Evolutionary conservation across 1,139 yeast genomes (phyloP), one percentile per base, ranked within the genome.

Genomic region (Sugiyamaella castrensis): DNA sequence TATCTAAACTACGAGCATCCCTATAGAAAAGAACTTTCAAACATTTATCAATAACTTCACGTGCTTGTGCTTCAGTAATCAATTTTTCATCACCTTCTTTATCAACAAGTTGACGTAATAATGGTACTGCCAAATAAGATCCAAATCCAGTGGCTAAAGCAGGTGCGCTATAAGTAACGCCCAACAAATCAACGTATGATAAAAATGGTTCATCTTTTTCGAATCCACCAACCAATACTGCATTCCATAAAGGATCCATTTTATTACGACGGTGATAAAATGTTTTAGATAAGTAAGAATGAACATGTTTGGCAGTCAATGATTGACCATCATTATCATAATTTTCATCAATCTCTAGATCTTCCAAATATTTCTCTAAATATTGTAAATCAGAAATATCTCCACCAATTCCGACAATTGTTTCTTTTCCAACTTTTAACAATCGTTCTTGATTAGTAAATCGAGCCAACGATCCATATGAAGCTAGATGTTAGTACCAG

Each of bases 61-160:
- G 77, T 1, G 97, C 98, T 47, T 85, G 81, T 53, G 76, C 84
- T 63, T 87, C 87, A 31, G 80, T 73, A 27, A 92, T 79, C 40
- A 82, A 80, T 47, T 68, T 70, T 59, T 75, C 82, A 59, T 89
- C 96, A 34, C 78, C 82, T 58, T 91, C 97, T 40, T 74, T 73
- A 51, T 91, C 95, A 43, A 86, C 87, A 53, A 84, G 76, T 65
- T 86, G 82, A 72, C 99, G 84, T 67, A 94, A 76, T 58, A 94
- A 73, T 32, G 99, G 99, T 39, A 89, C 72, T 3, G 98, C 98
- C 68, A 94, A 75, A 68, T 94, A 92, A 10, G 95, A 84, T 51
- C 98, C 99, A 68, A 91, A 92, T 1, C 99, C 99, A 1, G 98
- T 91, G 43, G 98, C 96, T 54, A 94, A 73, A 2, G 95, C 77